Evolutionary conservation across 192 early-diverging fungal genomes (phyloP).

Genomic region (Cladochytrium replicatum): DNA sequence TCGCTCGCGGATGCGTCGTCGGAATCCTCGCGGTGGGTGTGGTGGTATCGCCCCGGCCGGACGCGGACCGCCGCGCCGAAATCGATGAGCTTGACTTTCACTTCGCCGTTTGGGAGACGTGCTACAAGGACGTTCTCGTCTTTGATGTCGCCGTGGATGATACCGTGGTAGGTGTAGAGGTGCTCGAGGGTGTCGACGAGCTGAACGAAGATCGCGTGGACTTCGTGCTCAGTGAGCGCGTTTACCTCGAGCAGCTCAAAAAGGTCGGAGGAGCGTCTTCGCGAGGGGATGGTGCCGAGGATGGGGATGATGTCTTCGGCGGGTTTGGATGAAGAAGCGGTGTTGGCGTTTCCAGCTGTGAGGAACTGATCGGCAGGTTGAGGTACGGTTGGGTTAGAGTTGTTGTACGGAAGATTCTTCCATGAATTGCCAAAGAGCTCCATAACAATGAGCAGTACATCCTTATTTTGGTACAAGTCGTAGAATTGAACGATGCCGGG

Average conservation of each 20-base stretch:
- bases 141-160: slow-evolving; percentile 57
- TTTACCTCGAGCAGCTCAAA: slow-evolving; percentile 54
- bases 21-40: background rate
- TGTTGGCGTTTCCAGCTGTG: too few relatives aligned
- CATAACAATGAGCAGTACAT: slow-evolving; percentile 54
- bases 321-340: too few relatives aligned
- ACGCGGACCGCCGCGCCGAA: slow-evolving; percentile 45
- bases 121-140: slow-evolving; percentile 61
- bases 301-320: too few relatives aligned
- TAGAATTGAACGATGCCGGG: slow-evolving; percentile 41
- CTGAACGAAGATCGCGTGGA: slow-evolving; percentile 47
- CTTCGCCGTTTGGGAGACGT: too few relatives aligned
- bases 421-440: slow-evolving; percentile 56
- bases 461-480: slow-evolving; percentile 41
- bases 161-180: slow-evolving; percentile 27
- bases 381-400: slow-evolving; percentile 2
- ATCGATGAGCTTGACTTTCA: slow-evolving; percentile 55
- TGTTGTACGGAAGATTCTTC: slow-evolving; percentile 19
- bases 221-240: slow-evolving; percentile 37
- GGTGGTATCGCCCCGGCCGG: background rate
- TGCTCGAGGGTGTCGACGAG: slow-evolving; percentile 43
- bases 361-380: too few relatives aligned
- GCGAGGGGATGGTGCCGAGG: too few relatives aligned
- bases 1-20: background rate
- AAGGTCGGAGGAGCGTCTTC: slow-evolving; percentile 50